These are phyloP conservation scores for Calonectria naviculata DNA, from an alignment of 2,329 filamentous ascomycete genomes.

Conservation along the genomic window DNA sequence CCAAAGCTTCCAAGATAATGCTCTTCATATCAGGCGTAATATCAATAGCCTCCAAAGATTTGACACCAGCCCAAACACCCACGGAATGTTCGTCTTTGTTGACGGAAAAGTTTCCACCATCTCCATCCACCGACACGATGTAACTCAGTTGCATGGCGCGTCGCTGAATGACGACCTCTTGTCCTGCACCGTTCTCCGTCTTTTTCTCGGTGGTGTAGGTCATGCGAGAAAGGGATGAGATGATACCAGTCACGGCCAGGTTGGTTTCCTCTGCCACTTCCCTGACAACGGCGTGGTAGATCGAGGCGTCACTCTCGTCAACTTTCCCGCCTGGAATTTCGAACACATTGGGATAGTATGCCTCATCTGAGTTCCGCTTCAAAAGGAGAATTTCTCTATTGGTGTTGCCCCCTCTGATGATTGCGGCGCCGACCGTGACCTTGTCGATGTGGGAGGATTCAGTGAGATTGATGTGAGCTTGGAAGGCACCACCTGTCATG, in stretches of 20 bases:
- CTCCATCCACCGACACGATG: neutral
- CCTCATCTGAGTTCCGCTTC: neutral
- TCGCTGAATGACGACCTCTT: neutral
- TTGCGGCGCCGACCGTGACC: neutral
- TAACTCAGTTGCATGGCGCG: neutral
- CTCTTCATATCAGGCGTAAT: neutral
- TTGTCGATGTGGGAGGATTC: neutral
- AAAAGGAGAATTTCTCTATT: neutral
- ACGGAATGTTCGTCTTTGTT: neutral
- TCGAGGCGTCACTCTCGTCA: neutral
- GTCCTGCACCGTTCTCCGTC: neutral
- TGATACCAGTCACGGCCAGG: neutral
- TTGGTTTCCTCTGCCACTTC: neutral
- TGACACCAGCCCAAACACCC: neutral
- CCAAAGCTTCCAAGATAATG: neutral
- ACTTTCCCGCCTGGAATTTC: conserved; percentile 1
- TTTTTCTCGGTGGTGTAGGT: neutral
- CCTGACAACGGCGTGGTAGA: neutral
- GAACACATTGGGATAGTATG: conserved; percentile 1
- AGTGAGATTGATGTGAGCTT: neutral
- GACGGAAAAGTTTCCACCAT: neutral
- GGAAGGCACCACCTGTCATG: neutral
- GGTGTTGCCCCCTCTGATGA: neutral
- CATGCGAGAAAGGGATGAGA: neutral
- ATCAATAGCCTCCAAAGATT: neutral